phyloP scores from a whole-genome alignment of 306 rosid species.

The Prunus davidiana region DNA sequence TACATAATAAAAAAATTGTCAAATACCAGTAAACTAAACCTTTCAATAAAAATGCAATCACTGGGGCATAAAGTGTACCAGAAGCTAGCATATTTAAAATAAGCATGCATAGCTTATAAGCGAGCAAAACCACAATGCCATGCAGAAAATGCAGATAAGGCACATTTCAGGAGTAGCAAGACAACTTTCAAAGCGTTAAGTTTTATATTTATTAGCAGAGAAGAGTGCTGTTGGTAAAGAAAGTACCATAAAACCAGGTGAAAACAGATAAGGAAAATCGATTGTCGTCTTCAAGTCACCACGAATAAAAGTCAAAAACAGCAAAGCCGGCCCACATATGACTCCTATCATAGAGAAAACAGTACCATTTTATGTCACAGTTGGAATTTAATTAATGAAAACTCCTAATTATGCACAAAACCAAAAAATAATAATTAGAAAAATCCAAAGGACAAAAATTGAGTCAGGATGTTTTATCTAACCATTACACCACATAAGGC shows the following conservation, averaged over 20 bases:
- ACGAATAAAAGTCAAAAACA: slow-evolving; percentile 66
- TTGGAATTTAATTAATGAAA: slow-evolving; percentile 1
- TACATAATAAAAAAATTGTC: neutral
- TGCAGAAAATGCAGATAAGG: neutral
- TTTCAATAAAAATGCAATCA: neutral
- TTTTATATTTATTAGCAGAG: neutral
- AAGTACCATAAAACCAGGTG: slow-evolving; percentile 84
- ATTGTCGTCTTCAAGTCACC: slow-evolving; percentile 78
- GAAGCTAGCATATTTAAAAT: neutral
- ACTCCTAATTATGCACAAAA: neutral
- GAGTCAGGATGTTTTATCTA: slow-evolving; percentile 27
- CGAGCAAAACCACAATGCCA: neutral
- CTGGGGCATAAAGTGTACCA: neutral
- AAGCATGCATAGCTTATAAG: neutral
- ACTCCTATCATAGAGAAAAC: slow-evolving; percentile 49
- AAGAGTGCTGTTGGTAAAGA: slow-evolving; percentile 11
- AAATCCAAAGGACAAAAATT: slow-evolving; percentile 5
- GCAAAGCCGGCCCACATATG: slow-evolving; percentile 71
- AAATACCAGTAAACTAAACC: neutral
- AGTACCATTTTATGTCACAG: slow-evolving; percentile 13
- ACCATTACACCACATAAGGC: slow-evolving; percentile 99
- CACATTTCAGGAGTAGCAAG: neutral
- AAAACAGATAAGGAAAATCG: slow-evolving; percentile 60
- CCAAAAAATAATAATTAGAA: neutral
- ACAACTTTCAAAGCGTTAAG: neutral